These are phyloP conservation scores for Yarrowia bubula DNA, from an alignment of 805 yeast species.

Conservation along the genomic window DNA sequence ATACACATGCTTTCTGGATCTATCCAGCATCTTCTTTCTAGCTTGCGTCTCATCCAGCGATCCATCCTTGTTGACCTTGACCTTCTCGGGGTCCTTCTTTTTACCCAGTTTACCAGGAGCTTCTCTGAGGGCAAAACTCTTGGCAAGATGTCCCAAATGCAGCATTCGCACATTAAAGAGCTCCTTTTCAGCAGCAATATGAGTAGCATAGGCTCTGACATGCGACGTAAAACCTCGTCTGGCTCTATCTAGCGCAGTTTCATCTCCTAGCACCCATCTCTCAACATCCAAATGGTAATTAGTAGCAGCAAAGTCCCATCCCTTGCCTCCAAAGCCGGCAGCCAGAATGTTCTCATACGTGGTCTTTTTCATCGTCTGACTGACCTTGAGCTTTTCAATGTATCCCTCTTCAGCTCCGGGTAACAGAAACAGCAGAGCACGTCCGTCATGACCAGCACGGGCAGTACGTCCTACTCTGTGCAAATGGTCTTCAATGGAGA, in stretches of 20 bases:
- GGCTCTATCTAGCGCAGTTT: slow-evolving; percentile 60
- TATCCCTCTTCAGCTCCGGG: slow-evolving; percentile 92
- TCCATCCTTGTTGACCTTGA: slow-evolving; percentile 25
- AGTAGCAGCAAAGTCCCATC: slow-evolving; percentile 93
- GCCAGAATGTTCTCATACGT: slow-evolving; percentile 36
- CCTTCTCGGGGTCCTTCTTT: slow-evolving; percentile 22
- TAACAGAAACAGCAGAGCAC: slow-evolving; percentile 69
- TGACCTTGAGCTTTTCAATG: slow-evolving; percentile 55
- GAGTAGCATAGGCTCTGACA: slow-evolving; percentile 94
- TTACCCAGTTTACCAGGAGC: slow-evolving; percentile 78
- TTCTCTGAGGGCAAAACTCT: slow-evolving; percentile 90
- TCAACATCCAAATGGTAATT: slow-evolving; percentile 93
- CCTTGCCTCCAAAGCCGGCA: slow-evolving; percentile 43
- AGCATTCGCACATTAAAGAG: slow-evolving; percentile 76
- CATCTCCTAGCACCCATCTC: slow-evolving; percentile 77
- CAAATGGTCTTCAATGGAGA: slow-evolving; percentile 87
- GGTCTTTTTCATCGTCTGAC: slow-evolving; percentile 48
- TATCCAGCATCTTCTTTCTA: slow-evolving; percentile 2
- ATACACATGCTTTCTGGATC: slow-evolving; percentile 5
- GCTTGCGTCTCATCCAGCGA: slow-evolving; percentile 20
- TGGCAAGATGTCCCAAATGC: slow-evolving; percentile 95
- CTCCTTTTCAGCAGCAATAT: slow-evolving; percentile 72
- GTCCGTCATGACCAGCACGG: slow-evolving; percentile 88
- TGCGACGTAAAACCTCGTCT: slow-evolving; percentile 83
- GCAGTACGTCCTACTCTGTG: slow-evolving; percentile 98